These are phyloP conservation scores for Diplosphaera chodatii DNA, from an alignment of 139 green algal genomes.

Conservation along the genomic window DNA sequence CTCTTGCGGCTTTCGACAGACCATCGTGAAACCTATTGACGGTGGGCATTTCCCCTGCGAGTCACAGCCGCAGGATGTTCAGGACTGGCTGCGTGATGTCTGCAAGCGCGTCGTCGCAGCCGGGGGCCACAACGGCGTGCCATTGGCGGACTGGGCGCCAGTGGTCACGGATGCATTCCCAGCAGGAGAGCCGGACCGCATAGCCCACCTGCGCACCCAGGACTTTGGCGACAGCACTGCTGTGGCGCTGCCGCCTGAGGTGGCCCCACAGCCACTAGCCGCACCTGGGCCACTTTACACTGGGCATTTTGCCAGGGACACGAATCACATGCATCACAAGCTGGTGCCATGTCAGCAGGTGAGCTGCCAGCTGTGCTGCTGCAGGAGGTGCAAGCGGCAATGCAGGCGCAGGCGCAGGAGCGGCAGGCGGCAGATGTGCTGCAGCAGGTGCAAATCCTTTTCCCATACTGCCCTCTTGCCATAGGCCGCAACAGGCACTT, in stretches of 20 bases:
- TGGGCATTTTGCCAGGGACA: too few relatives aligned
- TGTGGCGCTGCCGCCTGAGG: conserved; percentile 53
- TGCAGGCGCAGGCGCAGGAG: background rate
- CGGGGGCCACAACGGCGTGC: conserved; percentile 7
- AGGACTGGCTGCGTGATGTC: conserved; percentile 51
- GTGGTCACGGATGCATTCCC: conserved; percentile 47
- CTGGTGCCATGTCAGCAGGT: too few relatives aligned
- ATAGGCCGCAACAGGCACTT: too few relatives aligned
- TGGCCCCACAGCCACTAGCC: too few relatives aligned
- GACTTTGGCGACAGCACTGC: conserved; percentile 73
- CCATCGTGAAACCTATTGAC: too few relatives aligned
- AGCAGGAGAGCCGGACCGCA: conserved; percentile 43
- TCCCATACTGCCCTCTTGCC: too few relatives aligned
- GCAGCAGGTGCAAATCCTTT: too few relatives aligned
- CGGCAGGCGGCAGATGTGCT: background rate
- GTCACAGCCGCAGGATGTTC: conserved; percentile 40
- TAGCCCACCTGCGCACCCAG: conserved; percentile 62
- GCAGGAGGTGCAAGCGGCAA: background rate
- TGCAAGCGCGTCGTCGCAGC: conserved; percentile 14
- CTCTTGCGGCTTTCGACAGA: too few relatives aligned
- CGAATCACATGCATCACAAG: too few relatives aligned
- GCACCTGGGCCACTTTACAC: too few relatives aligned
- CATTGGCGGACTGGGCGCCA: conserved; percentile 46
- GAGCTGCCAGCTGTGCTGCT: too few relatives aligned
- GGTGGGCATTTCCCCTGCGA: too few relatives aligned